phyloP scores from a whole-genome alignment of 371 early-diverging fungal genomes.

The Mortierella polycephala region DNA sequence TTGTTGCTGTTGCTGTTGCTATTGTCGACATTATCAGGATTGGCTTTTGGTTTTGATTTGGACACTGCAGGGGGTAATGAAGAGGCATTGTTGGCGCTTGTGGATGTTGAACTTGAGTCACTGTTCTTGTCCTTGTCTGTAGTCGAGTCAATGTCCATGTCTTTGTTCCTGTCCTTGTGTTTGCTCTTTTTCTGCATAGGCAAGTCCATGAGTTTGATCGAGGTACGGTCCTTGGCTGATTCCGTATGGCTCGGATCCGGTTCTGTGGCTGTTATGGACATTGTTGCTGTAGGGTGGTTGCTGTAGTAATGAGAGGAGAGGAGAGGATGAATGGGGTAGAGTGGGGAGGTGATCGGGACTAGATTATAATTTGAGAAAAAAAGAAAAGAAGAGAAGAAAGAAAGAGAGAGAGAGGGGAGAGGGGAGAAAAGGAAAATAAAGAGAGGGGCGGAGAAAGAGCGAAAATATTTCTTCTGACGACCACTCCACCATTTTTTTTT shows the following conservation, averaged over 20 bases:
- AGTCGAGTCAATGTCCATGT: neutral
- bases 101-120: neutral
- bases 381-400: neutral
- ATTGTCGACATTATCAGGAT: neutral
- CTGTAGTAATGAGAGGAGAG: neutral
- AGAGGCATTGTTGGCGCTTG: neutral
- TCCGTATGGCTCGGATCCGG: constrained; percentile 24
- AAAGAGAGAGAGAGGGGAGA: neutral
- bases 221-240: constrained; percentile 40
- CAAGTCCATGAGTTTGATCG: constrained; percentile 53
- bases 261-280: constrained; percentile 8
- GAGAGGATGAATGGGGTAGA: constrained; percentile 4
- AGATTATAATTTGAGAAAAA: neutral
- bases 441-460: constrained; percentile 4
- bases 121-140: neutral
- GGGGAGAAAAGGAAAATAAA: neutral
- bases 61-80: neutral
- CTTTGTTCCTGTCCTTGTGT: neutral
- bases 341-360: neutral
- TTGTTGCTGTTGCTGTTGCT: neutral
- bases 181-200: constrained; percentile 31
- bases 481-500: neutral
- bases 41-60: neutral
- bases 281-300: neutral
- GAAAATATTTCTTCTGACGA: too few relatives aligned